Evolutionary conservation across 164 flowering plant species (phyloP).

Genomic region (Warburgia ugandensis): DNA sequence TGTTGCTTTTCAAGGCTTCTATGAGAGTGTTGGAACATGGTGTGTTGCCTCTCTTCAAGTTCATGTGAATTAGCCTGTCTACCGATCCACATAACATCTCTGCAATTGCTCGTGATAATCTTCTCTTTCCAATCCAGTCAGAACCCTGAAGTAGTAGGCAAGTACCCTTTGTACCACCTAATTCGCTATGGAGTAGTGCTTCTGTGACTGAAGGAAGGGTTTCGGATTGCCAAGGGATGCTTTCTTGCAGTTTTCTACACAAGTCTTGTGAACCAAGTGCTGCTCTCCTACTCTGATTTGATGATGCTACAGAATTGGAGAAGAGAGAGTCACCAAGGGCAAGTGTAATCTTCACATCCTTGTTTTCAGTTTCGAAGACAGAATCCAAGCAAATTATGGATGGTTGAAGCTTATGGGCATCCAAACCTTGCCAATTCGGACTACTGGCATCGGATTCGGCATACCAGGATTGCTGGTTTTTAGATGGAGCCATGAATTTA

Average conservation of each 20-base stretch:
- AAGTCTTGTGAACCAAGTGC: conserved; percentile 15
- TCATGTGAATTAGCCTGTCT: conserved; percentile 34
- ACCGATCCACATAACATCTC: conserved; percentile 50
- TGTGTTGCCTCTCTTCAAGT: conserved; percentile 25
- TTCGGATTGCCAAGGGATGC: conserved; percentile 65
- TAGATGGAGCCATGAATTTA: conserved; percentile 26
- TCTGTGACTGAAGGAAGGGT: conserved; percentile 38
- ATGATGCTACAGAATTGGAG: conserved; percentile 14
- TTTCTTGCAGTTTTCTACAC: conserved; percentile 36
- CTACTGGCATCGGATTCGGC: too few relatives aligned
- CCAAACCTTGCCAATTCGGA: too few relatives aligned
- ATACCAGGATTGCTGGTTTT: too few relatives aligned
- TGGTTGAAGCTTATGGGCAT: too few relatives aligned
- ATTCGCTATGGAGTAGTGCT: conserved; percentile 29
- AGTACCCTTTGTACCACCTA: conserved; percentile 17
- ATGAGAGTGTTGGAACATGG: conserved; percentile 23
- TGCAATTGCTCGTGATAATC: conserved; percentile 50
- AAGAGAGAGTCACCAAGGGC: conserved; percentile 49
- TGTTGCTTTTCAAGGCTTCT: conserved; percentile 23
- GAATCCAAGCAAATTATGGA: conserved; percentile 39
- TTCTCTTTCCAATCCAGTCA: conserved; percentile 55
- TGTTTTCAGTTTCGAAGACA: conserved; percentile 34
- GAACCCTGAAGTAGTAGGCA: conserved; percentile 61
- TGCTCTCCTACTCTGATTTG: conserved; percentile 7
- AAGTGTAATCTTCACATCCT: conserved; percentile 62